These are phyloP conservation scores for Paralagenidium karlingii DNA, from an alignment of 352 stramenopile genomes.

Conservation along the genomic window DNA sequence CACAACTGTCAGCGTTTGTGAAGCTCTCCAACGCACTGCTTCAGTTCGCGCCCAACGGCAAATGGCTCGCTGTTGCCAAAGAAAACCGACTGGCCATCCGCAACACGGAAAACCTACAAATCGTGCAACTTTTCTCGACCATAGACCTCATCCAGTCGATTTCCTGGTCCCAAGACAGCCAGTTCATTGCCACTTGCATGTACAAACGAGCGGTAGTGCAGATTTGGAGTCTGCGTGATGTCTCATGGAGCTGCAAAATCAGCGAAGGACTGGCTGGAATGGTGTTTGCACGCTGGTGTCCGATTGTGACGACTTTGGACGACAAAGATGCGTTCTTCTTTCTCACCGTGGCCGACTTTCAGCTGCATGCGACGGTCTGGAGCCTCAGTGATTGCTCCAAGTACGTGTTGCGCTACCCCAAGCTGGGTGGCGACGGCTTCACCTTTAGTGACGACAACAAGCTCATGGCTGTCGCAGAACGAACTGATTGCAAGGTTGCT, in stretches of 20 bases:
- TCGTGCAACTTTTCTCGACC: constrained; percentile 48
- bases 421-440: constrained; percentile 50
- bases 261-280: constrained; percentile 58
- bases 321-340: constrained; percentile 16
- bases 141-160: constrained; percentile 40
- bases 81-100: constrained; percentile 44
- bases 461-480: constrained; percentile 54
- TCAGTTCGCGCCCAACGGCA: constrained; percentile 55
- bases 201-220: constrained; percentile 60
- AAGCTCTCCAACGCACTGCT: constrained; percentile 35
- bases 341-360: constrained; percentile 75
- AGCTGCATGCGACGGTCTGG: constrained; percentile 73
- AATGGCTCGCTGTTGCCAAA: constrained; percentile 31
- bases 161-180: constrained; percentile 48
- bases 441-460: constrained; percentile 41
- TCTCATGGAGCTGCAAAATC: constrained; percentile 59
- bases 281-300: constrained; percentile 6
- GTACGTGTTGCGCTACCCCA: constrained; percentile 49
- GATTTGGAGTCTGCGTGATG: constrained; percentile 14
- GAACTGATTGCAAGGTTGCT: constrained; percentile 60
- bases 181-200: constrained; percentile 43
- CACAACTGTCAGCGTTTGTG: constrained; percentile 38
- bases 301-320: neutral
- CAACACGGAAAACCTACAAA: constrained; percentile 30
- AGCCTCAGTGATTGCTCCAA: constrained; percentile 47